phyloP scores from a whole-genome alignment of 345 rosid genomes.

The Camelina laxa region DNA sequence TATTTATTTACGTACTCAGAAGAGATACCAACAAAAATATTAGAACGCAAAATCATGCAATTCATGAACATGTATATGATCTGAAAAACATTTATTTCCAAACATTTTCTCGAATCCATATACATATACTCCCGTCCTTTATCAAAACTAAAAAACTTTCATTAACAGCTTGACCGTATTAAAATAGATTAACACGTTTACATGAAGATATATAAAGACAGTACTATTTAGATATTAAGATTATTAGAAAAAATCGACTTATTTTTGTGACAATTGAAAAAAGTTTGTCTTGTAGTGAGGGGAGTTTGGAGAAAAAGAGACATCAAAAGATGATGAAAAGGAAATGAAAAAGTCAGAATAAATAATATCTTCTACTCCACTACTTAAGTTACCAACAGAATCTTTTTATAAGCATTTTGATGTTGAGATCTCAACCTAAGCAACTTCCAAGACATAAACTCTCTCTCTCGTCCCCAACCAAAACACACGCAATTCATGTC shows the following conservation, averaged over 20 bases:
- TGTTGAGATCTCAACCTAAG: conserved; percentile 44
- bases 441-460: conserved; percentile 22
- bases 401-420: conserved; percentile 35
- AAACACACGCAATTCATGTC: conserved; percentile 1
- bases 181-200: background rate
- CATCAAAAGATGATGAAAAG: conserved; percentile 40
- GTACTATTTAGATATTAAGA: background rate
- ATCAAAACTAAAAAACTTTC: background rate
- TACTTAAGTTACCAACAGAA: conserved; percentile 41
- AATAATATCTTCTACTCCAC: conserved; percentile 47
- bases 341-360: conserved; percentile 14
- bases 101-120: background rate
- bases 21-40: background rate
- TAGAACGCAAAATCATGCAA: background rate
- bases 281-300: conserved; percentile 42
- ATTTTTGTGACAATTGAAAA: background rate
- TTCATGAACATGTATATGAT: background rate
- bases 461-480: conserved; percentile 15
- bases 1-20: background rate
- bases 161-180: background rate
- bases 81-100: background rate
- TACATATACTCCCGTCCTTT: background rate
- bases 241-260: background rate
- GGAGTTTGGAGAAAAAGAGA: conserved; percentile 51
- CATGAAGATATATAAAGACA: background rate